Conservation (phyloP, 1,284 basidiomycete genomes). For the Salmacisia buchloeana region DNA sequence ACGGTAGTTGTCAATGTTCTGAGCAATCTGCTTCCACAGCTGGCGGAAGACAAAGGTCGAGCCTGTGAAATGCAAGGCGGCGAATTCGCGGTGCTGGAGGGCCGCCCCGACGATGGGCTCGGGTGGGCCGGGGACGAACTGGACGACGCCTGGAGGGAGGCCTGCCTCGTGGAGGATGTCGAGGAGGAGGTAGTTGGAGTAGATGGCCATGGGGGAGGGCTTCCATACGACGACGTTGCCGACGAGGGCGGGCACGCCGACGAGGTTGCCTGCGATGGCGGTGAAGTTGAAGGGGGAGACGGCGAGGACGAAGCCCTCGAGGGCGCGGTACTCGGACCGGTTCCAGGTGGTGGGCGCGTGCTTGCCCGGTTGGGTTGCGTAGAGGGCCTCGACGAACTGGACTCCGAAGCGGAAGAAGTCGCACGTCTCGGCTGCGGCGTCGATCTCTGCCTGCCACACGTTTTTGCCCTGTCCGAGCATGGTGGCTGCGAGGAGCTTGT, state of each 20-base stretch:
- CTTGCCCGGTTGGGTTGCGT: constrained; percentile 78
- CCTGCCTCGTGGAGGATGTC: constrained; percentile 91
- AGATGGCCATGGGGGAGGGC: constrained; percentile 88
- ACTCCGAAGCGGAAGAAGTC: constrained; percentile 97
- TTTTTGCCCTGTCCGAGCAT: constrained; percentile 99
- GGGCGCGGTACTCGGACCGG: constrained; percentile 87
- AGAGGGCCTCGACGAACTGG: constrained; percentile 92
- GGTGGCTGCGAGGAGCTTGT: constrained; percentile 90
- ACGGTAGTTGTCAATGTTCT: constrained; percentile 64
- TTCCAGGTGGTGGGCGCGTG: constrained; percentile 90
- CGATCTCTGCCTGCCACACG: constrained; percentile 98
- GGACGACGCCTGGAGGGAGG: constrained; percentile 87
- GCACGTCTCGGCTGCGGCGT: constrained; percentile 87
- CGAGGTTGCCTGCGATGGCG: constrained; percentile 45
- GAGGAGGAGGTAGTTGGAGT: constrained; percentile 88
- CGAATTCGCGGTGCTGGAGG: constrained; percentile 70
- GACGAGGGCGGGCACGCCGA: constrained; percentile 73
- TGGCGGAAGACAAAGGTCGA: constrained; percentile 79
- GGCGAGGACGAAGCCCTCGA: constrained; percentile 95
- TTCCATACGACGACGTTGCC: constrained; percentile 98
- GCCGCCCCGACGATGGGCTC: constrained; percentile 40
- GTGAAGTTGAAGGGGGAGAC: constrained; percentile 95
- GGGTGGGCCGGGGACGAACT: constrained; percentile 71
- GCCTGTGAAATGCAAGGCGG: constrained; percentile 92
- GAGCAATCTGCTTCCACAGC: constrained; percentile 93